Evolutionary conservation across 1,284 basidiomycete species (phyloP), one percentile per base, ranked within the genome.

Genomic region (Pascua guehoae): DNA sequence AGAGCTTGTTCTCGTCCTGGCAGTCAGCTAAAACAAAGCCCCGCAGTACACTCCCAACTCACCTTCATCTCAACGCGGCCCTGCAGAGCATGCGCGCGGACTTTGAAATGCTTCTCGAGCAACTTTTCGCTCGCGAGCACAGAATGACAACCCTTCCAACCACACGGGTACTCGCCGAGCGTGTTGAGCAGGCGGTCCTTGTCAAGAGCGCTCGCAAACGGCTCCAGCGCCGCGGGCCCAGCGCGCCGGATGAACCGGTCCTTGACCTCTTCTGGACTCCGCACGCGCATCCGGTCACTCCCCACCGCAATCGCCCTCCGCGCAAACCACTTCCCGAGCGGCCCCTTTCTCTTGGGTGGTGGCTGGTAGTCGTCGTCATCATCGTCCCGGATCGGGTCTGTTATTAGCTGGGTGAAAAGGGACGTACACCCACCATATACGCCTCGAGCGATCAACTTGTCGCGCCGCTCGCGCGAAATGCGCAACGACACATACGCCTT

Each of bases 91-190:
- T 73, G 71, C 9, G 47, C 39, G 7, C 63, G 49, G 18, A 39
- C 39, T 7, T 47, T 46, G 5, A 73, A 60, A 53, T 74, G 72
- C 47, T 53, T 58, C 15, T 47, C 36, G 7, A 74, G 60, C n/a
- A 60, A 50, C 37, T 41, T 32, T 54, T 74, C 71, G 38, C 56
- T 63, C 5, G 49, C 70, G 12, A 74, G 54, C 11, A 68, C 50
- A 1, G 70, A 61, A 45, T 65, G 64, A 32, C 72, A 74, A 5
- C 67, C 69, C 52, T 73, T 66, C 72, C 72, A 74, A 8, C 53
- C 56, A 47, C 72, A 74, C 9, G 15, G 8, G 17, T 60, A 59
- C 37, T 58, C 53, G n/a, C 50, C 56, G 10, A 58, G 38, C 9
- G 69, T 57, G n/a, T 67, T 58, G 8, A 68, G 46, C 24, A 74